Evolutionary conservation across 306 rosid species (phyloP), one percentile per base, ranked within the genome.

Genomic region (Vigna unguiculata): DNA sequence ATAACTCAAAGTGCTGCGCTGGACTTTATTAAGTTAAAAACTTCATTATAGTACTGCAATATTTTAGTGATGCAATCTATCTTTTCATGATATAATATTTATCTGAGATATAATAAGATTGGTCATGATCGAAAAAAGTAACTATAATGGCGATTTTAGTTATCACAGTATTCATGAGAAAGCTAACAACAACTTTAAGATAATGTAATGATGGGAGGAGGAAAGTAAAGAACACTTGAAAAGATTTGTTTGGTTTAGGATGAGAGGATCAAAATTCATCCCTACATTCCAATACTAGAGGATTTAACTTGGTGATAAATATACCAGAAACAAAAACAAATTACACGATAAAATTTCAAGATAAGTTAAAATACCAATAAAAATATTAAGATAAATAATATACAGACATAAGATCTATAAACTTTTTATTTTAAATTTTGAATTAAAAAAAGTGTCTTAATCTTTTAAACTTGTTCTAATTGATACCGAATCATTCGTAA

Each of bases 31-130:
- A 75, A 79, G 38, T 67, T 82, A 60, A 72, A 74, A 53, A 69
- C 14, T 74, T 46, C 16, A 52, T 71, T 74, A 47, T 40, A 66
- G 28, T 54, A 58, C 67, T 68, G 80, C 77, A 80, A 4, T 32
- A 32, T 87, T 80, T 81, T 84, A 69, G 80, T 83, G 90, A 84
- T 85, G 91, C 74, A 87, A 88, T 82, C 82, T 80, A 59, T 83
- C 47, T 58, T 80, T 82, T 83, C 76, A 55, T 62, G 52, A 52
- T 40, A 34, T 49, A 12, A 55, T 41, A 45, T 38, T 85, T 38
- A 78, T 45, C 15, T 59, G 17, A 11, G 11, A 40, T 65, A 66
- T 41, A 61, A 43, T 36, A 59, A 9, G 41, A 69, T 66, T 17
- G 79, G 81, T 76, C 58, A 67, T 32, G 49, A 60, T 41, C 45